Evolutionary conservation across 495 filamentous ascomycete genomes (phyloP), one percentile per base, ranked within the genome.

Genomic region (Penicillium chermesinum): DNA sequence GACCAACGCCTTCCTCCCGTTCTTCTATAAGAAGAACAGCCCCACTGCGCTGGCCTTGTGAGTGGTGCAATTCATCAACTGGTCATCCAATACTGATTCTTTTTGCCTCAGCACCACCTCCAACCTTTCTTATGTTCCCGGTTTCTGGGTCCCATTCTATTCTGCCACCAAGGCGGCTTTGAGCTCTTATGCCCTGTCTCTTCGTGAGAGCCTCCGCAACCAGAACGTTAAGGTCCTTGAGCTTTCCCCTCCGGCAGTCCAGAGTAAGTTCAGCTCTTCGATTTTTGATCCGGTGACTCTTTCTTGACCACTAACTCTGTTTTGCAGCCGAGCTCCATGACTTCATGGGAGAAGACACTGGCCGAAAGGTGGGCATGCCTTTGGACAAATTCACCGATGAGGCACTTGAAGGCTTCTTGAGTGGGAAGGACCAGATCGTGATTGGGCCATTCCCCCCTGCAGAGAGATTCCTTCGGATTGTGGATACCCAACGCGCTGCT

Each of bases 211-310:
- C 63, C 63, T 89, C 0, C 59, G 61, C 35, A 55, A 65, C 0
- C 67, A 67, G 10, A 64, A 71, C 36, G 63, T 86, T 17, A 74
- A 73, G 33, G 72, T 88, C 2, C 65, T 87, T 21, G 85, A 89
- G 64, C 60, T 87, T 12, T 69, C 83, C 37, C 84, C 84, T 5
- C 84, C 85, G 3, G 74, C 80, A 2, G 83, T 88, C 19, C 80
- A 84, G 67, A 88, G 63, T 67, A 49, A 44, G 61, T 62, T 25
- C 30, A 12, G n/a, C 9, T n/a, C n/a, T n/a, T n/a, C n/a, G n/a
- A 16, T 22, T 30, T 27, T 35, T n/a, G 0, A 2, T 7, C 1
- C 5, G 18, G 12, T 7, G 33, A 2, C 16, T 27, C 40, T 34
- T 37, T 12, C 16, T 21, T 1, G 0, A 32, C 1, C 15, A 9